Evolutionary conservation across 768 basidiomycete genomes (phyloP), one percentile per base, ranked within the genome.

Genomic region (Xerocomus brunneocitrinus): DNA sequence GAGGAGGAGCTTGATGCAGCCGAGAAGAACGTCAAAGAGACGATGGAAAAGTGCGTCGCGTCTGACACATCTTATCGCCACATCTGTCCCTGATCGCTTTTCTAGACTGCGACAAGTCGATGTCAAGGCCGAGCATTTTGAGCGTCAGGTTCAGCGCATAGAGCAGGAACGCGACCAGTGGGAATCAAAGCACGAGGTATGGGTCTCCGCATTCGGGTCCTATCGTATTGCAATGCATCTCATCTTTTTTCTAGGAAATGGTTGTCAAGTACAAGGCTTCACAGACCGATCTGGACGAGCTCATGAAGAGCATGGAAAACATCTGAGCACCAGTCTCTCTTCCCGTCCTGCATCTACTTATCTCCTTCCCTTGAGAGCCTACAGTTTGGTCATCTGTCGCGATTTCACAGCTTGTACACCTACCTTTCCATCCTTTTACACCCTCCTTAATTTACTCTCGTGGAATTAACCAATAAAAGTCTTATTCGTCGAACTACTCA

Each of bases 61-160:
- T 54, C 47, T 24, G 4, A 47, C 24, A 43, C 27, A 8, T 22
- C 27, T 50, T 41, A 58, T 61, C 63, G 4, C 35, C 31, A 41
- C 50, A 58, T 63, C 56, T 43, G 49, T 53, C 34, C 14, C 59
- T 65, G 54, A 64, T 61, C 55, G 52, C 51, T 50, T 16, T 27
- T 28, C 40, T 62, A 98, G 95, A 72, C 79, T 99, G 62, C 80
- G 95, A 57, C 91, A 95, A 67, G 93, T 95, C 53, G 97, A 99
- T 67, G 88, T 98, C 73, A 99, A 98, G 76, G 95, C 95, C 9
- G 97, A 99, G 71, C 93, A 98, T 75, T 97, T 91, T 68, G 95
- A 98, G 74, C 84, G 94, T 46, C 91, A 95, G 67, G 85, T 97
- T 19, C 77, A 83, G 59, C 82, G 89, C 41, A 76, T 82, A 45